Percentiles rank a stretch among this genome's conserved stretches.
phyloP scores from a whole-genome alignment of 441 rosid species.

The Manihot esculenta region DNA sequence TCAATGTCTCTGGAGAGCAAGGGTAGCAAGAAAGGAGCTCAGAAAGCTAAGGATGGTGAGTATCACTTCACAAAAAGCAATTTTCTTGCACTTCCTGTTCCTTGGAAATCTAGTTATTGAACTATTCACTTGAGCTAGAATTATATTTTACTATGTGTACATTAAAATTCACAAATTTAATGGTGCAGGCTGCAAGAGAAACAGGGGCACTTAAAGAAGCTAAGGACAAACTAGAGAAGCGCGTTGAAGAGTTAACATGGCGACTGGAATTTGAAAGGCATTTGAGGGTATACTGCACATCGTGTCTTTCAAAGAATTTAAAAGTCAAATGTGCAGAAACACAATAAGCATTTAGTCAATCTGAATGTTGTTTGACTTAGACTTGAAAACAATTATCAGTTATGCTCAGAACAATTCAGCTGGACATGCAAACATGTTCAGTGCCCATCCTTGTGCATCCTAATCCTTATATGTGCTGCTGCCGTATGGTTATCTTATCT shows the following conservation, averaged over 20 bases:
- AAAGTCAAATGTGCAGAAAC: background rate
- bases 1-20: slow-evolving; percentile 69
- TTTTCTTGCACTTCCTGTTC: slow-evolving; percentile 13
- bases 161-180: slow-evolving; percentile 1
- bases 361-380: background rate
- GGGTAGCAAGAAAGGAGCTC: slow-evolving; percentile 63
- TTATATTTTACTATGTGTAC: slow-evolving; percentile 1
- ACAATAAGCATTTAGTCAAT: background rate
- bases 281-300: slow-evolving; percentile 46
- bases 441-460: background rate
- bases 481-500: background rate
- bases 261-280: slow-evolving; percentile 65
- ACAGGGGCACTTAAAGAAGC: slow-evolving; percentile 83
- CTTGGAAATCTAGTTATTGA: background rate
- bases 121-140: background rate
- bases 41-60: slow-evolving; percentile 64
- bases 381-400: background rate
- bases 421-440: background rate
- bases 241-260: slow-evolving; percentile 76
- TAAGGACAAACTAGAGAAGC: slow-evolving; percentile 76
- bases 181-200: slow-evolving; percentile 75
- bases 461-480: background rate
- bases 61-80: background rate
- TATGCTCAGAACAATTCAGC: background rate
- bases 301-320: background rate